Conservation (phyloP, 1,284 basidiomycete genomes). For the Ceratobasidium sp. region DNA sequence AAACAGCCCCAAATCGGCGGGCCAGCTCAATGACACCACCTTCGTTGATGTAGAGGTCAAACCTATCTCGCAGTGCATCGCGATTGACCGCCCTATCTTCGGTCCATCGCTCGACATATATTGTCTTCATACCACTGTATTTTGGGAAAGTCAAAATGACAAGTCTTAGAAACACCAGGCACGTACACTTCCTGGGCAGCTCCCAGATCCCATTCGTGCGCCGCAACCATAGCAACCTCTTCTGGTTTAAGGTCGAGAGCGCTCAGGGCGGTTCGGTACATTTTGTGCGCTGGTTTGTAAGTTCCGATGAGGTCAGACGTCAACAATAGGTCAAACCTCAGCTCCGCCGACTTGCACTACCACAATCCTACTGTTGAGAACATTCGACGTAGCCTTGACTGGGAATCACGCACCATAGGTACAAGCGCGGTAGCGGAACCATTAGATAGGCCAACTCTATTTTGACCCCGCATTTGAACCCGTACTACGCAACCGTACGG, state of each 20-base stretch:
- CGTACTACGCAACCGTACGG: not conserved
- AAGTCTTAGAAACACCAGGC: not conserved
- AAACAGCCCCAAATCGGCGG: conserved; percentile 44
- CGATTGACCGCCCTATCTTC: conserved; percentile 52
- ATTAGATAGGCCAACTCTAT: conserved; percentile 51
- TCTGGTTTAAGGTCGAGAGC: conserved; percentile 51
- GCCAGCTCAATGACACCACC: conserved; percentile 52
- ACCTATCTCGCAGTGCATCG: conserved; percentile 45
- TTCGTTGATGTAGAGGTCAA: conserved; percentile 52
- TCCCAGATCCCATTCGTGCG: conserved; percentile 55
- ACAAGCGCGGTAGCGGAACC: conserved; percentile 50
- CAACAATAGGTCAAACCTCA: conserved; percentile 54
- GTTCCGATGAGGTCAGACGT: conserved; percentile 53
- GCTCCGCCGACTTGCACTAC: conserved; percentile 52
- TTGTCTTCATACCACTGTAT: conserved; percentile 54
- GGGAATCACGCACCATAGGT: conserved; percentile 48
- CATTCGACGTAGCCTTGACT: too few species aligned
- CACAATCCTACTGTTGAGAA: not conserved
- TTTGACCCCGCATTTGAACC: not conserved
- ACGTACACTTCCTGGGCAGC: conserved; percentile 54
- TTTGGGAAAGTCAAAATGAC: not conserved
- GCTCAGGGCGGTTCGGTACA: conserved; percentile 53
- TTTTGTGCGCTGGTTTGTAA: conserved; percentile 55
- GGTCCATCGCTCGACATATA: conserved; percentile 55
- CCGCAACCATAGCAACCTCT: conserved; percentile 55